Base-by-base conservation (phyloP, 352 stramenopile species). In the Thalassiosira gravida region DNA sequence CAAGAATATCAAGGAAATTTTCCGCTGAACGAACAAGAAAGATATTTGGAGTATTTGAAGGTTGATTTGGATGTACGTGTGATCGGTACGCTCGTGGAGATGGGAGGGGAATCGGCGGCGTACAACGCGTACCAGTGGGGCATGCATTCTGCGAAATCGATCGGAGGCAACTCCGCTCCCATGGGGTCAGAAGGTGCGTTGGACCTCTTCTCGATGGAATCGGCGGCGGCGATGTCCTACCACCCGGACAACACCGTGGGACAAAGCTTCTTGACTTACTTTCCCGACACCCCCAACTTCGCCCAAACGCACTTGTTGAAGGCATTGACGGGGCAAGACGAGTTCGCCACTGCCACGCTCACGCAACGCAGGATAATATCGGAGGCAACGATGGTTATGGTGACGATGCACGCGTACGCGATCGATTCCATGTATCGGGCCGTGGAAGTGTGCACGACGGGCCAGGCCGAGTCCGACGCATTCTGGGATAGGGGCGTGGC, bases 51-150 rank as follows among this genome's bases (percentile, higher is more conserved):
- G 16, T 49, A 46, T 18, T 39, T 82, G 11, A 72, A 73, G 13
- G 57, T 83, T 25, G 80, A 87, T 72, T 67, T 87, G 44, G 80
- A 87, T 59, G 49, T 84, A 13, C 69, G 77, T n/a, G 76, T 70
- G 9, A 82, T 87, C 58, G 74, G 66, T 0, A 73, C 61, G 5
- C 61, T 87, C 0, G 47, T 84, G 7, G 80, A 83, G 67, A 83
- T 87, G 74, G 71, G 82, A 20, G 63, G 62, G 1, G 5, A 14
- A n/a, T 42, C 32, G 14, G 74, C 74, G 9, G 74, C 74, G 13
- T 69, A 77, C 35, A 58, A 77, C 53, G 67, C 77, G 1, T 82
- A 82, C 44, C 59, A 57, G 27, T 77, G 66, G 66, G 74, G 74
- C 27, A 22, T 59, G 29, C 30, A 37, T 18, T 1, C 18, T 6